Evolutionary conservation across 805 yeast species (phyloP), one percentile per base, ranked within the genome.

Genomic region (Starmerella bombi): DNA sequence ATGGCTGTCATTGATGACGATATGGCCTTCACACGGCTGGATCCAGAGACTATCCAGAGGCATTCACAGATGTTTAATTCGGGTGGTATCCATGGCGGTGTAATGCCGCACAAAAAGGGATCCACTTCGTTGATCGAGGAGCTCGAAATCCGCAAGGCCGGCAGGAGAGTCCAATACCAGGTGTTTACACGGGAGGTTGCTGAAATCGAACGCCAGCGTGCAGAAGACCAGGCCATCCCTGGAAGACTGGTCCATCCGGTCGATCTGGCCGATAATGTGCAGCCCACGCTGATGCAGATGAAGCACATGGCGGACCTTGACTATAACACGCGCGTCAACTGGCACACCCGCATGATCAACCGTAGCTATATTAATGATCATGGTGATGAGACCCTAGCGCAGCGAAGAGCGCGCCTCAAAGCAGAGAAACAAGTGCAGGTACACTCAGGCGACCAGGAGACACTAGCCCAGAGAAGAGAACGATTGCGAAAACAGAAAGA

Each of bases 71-170:
- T 51, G 48, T 49, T 53, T 40, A 36, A 50, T 27, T 37, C 49
- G 3, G 57, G 57, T 18, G 57, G 55, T 10, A 34, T 50, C 3
- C 49, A 50, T 22, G 37, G 43, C 28, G 41, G 50, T 16, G 28
- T 38, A 2, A 33, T 34, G 16, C 50, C 51, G 4, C 25, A 31
- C 5, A 15, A 29, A 14, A 48, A 52, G 6, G 52, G 51, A 32
- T 53, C 59, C 1, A 54, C 55, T 15, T 58, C 64, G 10, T 47
- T 60, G n/a, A 57, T 60, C 25, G 64, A 60, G 43, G 64, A 60
- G 41, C 45, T 60, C 25, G 64, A 60, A 41, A 50, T 58, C 27
- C 56, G 64, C 22, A 60, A 60, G 40, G 54, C 55, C 18, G 62
- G 58, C 27, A 42, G 54, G 16, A 41, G 38, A 30, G 47, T 53